Conservation (phyloP, 352 stramenopile genomes). For the Plasmopara muralis region DNA sequence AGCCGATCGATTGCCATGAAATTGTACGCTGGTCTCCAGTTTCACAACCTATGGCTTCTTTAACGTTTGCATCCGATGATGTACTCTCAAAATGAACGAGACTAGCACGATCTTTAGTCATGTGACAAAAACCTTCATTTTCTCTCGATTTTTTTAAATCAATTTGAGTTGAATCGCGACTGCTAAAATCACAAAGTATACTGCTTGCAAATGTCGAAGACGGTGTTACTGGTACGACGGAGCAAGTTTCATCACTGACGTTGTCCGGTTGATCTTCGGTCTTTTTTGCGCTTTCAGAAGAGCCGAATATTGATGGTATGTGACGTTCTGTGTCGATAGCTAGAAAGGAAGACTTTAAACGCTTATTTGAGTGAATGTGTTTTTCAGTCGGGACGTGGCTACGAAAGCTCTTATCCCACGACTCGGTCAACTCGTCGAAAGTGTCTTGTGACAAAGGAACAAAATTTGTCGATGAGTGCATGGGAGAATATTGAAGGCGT, state of each 20-base stretch:
- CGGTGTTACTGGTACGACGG: neutral
- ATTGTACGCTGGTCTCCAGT: neutral
- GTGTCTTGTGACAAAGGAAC: constrained; percentile 17
- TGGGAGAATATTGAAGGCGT: constrained; percentile 18
- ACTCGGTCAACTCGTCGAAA: constrained; percentile 29
- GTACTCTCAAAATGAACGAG: neutral
- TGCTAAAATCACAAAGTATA: neutral
- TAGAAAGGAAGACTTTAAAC: neutral
- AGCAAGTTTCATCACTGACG: neutral
- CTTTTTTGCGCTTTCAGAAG: neutral
- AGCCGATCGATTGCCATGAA: neutral
- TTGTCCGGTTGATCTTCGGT: neutral
- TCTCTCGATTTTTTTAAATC: neutral
- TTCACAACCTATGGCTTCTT: neutral
- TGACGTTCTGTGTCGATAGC: neutral
- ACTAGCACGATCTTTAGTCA: neutral
- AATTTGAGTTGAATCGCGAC: neutral
- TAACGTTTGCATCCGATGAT: neutral
- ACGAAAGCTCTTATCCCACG: constrained; percentile 21
- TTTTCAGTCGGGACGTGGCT: constrained; percentile 6
- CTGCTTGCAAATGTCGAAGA: neutral
- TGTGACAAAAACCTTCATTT: neutral
- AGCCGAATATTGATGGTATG: neutral
- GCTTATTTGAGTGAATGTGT: constrained; percentile 20
- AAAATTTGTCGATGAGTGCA: constrained; percentile 6